These are phyloP conservation scores for Tieghemiomyces parasiticus DNA, from an alignment of 192 early-diverging fungal species.

Conservation along the genomic window DNA sequence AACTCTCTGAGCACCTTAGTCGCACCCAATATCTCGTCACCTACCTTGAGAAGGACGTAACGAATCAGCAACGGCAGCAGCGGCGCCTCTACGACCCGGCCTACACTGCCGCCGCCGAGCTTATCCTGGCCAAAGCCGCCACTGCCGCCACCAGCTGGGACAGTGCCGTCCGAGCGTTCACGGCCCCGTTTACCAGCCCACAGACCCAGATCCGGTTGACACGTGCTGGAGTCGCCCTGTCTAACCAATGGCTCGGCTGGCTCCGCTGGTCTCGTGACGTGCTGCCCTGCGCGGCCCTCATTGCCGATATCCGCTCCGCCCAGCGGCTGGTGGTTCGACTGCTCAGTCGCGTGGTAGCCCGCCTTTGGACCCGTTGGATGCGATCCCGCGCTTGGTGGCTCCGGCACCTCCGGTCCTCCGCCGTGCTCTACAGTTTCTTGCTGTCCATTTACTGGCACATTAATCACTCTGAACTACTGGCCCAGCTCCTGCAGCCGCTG, in stretches of 20 bases:
- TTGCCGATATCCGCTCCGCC: neutral
- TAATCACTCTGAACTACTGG: neutral
- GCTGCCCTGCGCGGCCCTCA: neutral
- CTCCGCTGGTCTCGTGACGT: neutral
- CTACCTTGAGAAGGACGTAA: neutral
- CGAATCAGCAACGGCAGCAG: too few species aligned
- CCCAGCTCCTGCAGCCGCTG: neutral
- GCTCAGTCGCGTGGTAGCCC: neutral
- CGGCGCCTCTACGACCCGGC: neutral
- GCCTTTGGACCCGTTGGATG: neutral
- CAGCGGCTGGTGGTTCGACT: neutral
- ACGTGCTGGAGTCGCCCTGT: neutral
- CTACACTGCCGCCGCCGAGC: neutral
- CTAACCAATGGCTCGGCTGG: neutral
- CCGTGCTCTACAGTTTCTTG: neutral
- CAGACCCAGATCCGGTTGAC: neutral
- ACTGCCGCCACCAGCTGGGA: neutral
- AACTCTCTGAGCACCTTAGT: neutral
- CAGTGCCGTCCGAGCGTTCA: neutral
- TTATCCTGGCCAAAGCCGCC: neutral
- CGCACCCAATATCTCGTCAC: neutral
- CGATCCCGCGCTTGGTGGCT: neutral
- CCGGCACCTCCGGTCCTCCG: neutral
- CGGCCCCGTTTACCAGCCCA: neutral
- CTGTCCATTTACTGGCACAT: neutral